Conservation (phyloP, 805 yeast species). For the Nakazawaea anatomiae region DNA sequence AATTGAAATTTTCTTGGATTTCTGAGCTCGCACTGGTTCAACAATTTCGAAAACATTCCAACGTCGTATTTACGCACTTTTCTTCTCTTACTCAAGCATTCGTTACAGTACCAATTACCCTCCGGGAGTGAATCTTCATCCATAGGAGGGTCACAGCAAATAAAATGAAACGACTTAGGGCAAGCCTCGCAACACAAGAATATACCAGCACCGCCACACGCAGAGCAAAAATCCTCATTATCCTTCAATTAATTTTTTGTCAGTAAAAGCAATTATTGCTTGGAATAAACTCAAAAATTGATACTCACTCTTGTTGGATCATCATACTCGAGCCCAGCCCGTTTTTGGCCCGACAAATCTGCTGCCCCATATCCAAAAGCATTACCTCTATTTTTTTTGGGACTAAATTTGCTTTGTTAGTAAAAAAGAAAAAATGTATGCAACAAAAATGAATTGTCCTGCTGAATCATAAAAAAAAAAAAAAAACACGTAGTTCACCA, state of each 20-base stretch:
- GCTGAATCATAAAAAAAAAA: background rate
- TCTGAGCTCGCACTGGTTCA: slow-evolving; percentile 49
- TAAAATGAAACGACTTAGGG: slow-evolving; percentile 86
- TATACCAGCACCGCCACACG: slow-evolving; percentile 86
- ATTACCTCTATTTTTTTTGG: slow-evolving; percentile 19
- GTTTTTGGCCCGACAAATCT: slow-evolving; percentile 25
- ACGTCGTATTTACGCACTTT: slow-evolving; percentile 18
- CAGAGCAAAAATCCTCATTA: slow-evolving; percentile 87
- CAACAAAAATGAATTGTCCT: background rate
- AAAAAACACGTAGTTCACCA: too few species aligned
- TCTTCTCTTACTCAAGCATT: slow-evolving; percentile 48
- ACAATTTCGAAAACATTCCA: slow-evolving; percentile 50
- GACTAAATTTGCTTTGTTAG: background rate
- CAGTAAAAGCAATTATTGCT: background rate
- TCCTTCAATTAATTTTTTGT: slow-evolving; percentile 10
- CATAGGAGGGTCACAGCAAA: slow-evolving; percentile 87
- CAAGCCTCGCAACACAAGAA: slow-evolving; percentile 93
- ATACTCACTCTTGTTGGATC: slow-evolving; percentile 26
- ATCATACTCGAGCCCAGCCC: slow-evolving; percentile 21
- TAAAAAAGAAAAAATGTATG: background rate
- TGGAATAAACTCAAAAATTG: background rate
- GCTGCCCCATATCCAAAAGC: slow-evolving; percentile 37
- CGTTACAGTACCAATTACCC: slow-evolving; percentile 85
- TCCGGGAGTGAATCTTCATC: slow-evolving; percentile 73
- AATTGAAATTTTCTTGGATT: slow-evolving; percentile 65